Conservation (phyloP, 2,329 filamentous ascomycete species). For the Myriangium duriaei region DNA sequence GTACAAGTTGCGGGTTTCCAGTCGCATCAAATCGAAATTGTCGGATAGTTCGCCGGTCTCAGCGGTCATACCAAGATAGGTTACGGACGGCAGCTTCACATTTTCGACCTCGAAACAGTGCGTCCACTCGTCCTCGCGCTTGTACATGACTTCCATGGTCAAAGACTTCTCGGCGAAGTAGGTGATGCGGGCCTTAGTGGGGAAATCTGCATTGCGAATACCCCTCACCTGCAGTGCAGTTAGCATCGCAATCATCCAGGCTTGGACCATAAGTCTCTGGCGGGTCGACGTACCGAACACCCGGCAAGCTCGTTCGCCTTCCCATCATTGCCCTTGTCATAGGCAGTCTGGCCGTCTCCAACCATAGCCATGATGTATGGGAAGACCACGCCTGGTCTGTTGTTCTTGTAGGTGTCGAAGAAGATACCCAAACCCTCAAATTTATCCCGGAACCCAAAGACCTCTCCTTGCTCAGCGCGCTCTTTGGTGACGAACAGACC, state of each 20-base stretch:
- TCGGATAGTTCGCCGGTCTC: slow-evolving; percentile 95
- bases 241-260: too few relatives aligned
- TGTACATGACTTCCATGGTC: slow-evolving; percentile 88
- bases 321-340: slow-evolving; percentile 90
- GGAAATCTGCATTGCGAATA: slow-evolving; percentile 61
- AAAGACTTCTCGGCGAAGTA: slow-evolving; percentile 96
- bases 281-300: slow-evolving; percentile 57
- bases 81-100: slow-evolving; percentile 61
- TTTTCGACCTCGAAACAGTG: slow-evolving; percentile 65
- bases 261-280: too few relatives aligned
- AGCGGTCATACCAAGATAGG: slow-evolving; percentile 56
- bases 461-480: slow-evolving; percentile 63
- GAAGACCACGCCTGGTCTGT: slow-evolving; percentile 87
- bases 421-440: slow-evolving; percentile 94
- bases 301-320: slow-evolving; percentile 87
- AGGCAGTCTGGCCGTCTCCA: slow-evolving; percentile 76
- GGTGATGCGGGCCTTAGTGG: slow-evolving; percentile 77
- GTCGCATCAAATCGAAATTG: slow-evolving; percentile 90
- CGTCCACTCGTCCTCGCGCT: slow-evolving; percentile 75
- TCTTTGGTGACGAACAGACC: slow-evolving; percentile 97
- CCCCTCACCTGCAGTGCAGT: slow-evolving; percentile 60
- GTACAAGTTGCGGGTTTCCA: slow-evolving; percentile 83
- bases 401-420: slow-evolving; percentile 99
- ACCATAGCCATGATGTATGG: slow-evolving; percentile 98
- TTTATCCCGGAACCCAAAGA: slow-evolving; percentile 77